Percentiles rank a stretch among this genome's conserved stretches.
Conservation (phyloP, 352 stramenopile species). For the Pythium insidiosum region DNA sequence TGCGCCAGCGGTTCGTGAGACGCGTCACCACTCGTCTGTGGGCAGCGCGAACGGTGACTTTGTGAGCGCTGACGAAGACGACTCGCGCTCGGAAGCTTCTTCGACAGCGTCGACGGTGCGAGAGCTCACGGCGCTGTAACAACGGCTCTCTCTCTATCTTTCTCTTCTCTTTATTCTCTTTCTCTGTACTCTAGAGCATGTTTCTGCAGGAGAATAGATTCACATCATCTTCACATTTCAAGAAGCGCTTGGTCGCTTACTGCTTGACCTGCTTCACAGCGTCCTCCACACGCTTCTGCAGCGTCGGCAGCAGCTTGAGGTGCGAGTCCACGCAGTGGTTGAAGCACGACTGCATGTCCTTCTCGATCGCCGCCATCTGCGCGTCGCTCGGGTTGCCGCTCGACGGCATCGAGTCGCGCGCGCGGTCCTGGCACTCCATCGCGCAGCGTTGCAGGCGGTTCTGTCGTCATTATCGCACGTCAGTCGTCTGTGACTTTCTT, state of each 20-base stretch:
- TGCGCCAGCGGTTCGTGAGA: not conserved
- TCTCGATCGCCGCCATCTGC: slow-evolving; percentile 59
- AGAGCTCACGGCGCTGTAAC: slow-evolving; percentile 17
- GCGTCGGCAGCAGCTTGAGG: slow-evolving; percentile 62
- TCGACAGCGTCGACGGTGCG: not conserved
- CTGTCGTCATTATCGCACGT: no score
- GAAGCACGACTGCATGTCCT: slow-evolving; percentile 74
- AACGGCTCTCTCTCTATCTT: not conserved
- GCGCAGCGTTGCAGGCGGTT: slow-evolving; percentile 76
- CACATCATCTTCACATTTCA: no score
- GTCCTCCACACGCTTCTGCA: slow-evolving; percentile 68
- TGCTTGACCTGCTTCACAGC: slow-evolving; percentile 67
- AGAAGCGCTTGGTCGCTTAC: no score
- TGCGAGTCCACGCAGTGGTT: slow-evolving; percentile 60
- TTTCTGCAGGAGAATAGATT: no score
- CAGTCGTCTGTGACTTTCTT: no score
- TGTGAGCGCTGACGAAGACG: slow-evolving; percentile 12
- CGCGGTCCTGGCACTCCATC: slow-evolving; percentile 85
- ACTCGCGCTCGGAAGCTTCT: not conserved
- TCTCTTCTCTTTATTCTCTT: not conserved
- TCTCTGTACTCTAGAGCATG: no score
- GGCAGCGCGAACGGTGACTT: slow-evolving; percentile 34
- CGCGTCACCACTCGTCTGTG: slow-evolving; percentile 27
- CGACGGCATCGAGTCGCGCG: slow-evolving; percentile 57
- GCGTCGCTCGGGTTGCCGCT: slow-evolving; percentile 51